Percentiles rank a stretch among this genome's conserved stretches.
Conservation (phyloP, 768 basidiomycete genomes). For the Lepiota brunneoincarnata region DNA sequence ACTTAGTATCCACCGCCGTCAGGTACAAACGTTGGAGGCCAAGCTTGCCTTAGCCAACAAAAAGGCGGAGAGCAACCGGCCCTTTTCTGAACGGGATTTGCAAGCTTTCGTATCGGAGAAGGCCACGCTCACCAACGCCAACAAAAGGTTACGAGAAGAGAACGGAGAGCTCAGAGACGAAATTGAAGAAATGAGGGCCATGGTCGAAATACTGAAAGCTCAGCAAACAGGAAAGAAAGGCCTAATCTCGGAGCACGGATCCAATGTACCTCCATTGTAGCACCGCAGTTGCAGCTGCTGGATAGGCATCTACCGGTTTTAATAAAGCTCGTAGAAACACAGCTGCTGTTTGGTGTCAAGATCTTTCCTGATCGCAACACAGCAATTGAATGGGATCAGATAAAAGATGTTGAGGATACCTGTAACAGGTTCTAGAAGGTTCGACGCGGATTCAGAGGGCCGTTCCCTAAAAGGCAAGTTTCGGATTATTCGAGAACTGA, state of each 20-base stretch:
- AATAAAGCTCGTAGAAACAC: neutral
- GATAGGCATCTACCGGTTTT: too few species aligned
- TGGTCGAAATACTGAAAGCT: conserved; percentile 64
- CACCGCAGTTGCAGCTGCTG: neutral
- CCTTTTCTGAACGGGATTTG: conserved; percentile 38
- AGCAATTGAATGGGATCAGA: conserved; percentile 4
- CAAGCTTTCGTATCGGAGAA: conserved; percentile 46
- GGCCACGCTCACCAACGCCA: conserved; percentile 42
- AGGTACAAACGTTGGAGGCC: conserved; percentile 62
- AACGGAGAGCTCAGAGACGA: conserved; percentile 47
- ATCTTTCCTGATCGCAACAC: neutral
- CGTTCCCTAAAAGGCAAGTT: conserved; percentile 41
- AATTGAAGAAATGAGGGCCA: conserved; percentile 62
- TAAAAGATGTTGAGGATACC: conserved; percentile 12
- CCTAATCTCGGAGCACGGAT: conserved; percentile 44
- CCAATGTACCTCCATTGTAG: conserved; percentile 32
- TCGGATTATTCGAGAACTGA: conserved; percentile 49
- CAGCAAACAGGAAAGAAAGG: conserved; percentile 45
- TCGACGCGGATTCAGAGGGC: conserved; percentile 29
- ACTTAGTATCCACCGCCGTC: conserved; percentile 51
- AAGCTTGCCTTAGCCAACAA: conserved; percentile 46
- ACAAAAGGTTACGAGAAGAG: conserved; percentile 52
- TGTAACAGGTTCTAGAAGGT: conserved; percentile 37
- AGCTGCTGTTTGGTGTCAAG: neutral
- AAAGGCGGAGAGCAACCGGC: conserved; percentile 32